These are phyloP conservation scores for Penicillium fuscoglaucum DNA, from an alignment of 2,329 filamentous ascomycete species.

Conservation along the genomic window DNA sequence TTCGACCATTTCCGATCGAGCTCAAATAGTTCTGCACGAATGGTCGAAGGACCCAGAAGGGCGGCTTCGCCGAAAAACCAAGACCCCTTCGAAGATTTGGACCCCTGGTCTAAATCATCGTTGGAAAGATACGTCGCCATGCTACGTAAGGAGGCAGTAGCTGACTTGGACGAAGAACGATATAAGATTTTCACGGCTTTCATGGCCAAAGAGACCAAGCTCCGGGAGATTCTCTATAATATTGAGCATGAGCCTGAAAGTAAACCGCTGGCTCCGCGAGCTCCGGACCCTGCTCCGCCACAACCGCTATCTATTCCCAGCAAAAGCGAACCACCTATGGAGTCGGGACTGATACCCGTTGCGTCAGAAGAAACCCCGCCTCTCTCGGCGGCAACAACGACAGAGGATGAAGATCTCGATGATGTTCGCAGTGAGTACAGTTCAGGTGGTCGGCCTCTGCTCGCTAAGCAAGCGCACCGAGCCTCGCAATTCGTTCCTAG, in stretches of 20 bases:
- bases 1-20: conserved; percentile 2
- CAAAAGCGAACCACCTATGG: conserved; percentile 18
- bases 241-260: conserved; percentile 45
- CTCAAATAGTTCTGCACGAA: conserved; percentile 11
- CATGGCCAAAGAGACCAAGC: conserved; percentile 48
- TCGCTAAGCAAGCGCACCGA: conserved; percentile 29
- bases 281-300: conserved; percentile 12
- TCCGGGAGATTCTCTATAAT: conserved; percentile 51
- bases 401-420: conserved; percentile 15
- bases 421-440: conserved; percentile 47
- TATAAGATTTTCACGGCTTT: conserved; percentile 56
- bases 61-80: conserved; percentile 21
- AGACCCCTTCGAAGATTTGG: conserved; percentile 55
- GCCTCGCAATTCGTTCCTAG: conserved; percentile 17
- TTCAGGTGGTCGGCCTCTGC: conserved; percentile 54
- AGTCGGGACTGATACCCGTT: conserved; percentile 40
- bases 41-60: conserved; percentile 11
- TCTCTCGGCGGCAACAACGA: background rate
- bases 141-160: conserved; percentile 53
- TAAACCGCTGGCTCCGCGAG: conserved; percentile 13
- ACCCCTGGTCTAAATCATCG: conserved; percentile 58
- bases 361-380: conserved; percentile 26
- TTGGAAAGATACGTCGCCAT: conserved; percentile 56
- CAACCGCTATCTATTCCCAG: conserved; percentile 12
- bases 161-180: conserved; percentile 52